Percentiles rank a stretch among this genome's conserved stretches.
Evolutionary conservation across 2,329 filamentous ascomycete species (phyloP).

Genomic region (Aspergillus uvarum): DNA sequence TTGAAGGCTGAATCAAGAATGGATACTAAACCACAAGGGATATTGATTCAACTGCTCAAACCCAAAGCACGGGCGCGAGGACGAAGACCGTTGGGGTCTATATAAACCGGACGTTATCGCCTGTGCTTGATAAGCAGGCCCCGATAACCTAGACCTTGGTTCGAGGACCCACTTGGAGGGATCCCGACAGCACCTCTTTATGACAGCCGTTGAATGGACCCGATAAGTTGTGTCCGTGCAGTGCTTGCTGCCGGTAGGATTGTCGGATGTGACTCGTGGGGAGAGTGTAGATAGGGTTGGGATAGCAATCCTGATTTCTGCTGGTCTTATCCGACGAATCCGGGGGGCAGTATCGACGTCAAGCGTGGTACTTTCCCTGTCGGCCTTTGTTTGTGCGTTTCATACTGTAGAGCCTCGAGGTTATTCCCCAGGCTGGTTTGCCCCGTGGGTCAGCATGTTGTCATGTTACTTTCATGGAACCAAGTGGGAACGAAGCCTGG

Average conservation of each 20-base stretch:
- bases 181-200: not conserved
- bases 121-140: constrained; percentile 7
- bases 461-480: constrained; percentile 17
- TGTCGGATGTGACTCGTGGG: not conserved
- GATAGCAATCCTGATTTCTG: not conserved
- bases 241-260: not conserved
- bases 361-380: not conserved
- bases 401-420: not conserved
- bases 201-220: not conserved
- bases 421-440: not conserved
- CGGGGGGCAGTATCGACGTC: not conserved
- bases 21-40: too few relatives aligned
- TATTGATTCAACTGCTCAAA: too few relatives aligned
- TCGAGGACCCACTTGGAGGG: not conserved
- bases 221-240: not conserved
- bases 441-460: not conserved
- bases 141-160: not conserved
- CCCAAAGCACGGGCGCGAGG: too few relatives aligned
- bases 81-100: not conserved
- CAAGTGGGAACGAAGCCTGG: not conserved
- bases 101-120: not conserved
- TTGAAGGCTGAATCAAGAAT: too few relatives aligned
- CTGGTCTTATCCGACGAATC: constrained; percentile 6
- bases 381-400: not conserved
- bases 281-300: not conserved